Evolutionary conservation across 31 red algal genomes (phyloP), one percentile per base, ranked within the genome.

Genomic region (Odonthalia washingtoniensis): DNA sequence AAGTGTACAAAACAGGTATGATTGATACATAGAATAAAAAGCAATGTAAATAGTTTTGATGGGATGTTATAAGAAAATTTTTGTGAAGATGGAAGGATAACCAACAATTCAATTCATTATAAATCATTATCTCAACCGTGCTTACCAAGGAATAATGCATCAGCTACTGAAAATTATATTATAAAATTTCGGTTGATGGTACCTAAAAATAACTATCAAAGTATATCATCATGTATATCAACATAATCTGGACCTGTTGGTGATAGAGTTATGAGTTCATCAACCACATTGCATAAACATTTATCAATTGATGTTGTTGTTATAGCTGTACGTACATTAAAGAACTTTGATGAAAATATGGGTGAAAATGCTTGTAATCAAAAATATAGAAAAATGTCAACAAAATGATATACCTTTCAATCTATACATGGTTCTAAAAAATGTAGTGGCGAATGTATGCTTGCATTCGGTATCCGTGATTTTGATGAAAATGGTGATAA

Each of bases 81-180:
- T n/a, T n/a, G n/a, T n/a, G n/a, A n/a, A n/a, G n/a, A n/a, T n/a
- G n/a, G n/a, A n/a, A n/a, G n/a, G n/a, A n/a, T n/a, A n/a, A n/a
- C n/a, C n/a, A n/a, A n/a, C 46, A 80, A n/a, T n/a, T n/a, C n/a
- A n/a, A n/a, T n/a, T n/a, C n/a, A n/a, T n/a, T n/a, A n/a, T n/a
- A n/a, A n/a, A 82, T 45, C 81, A 60, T n/a, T 24, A 28, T 44
- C 49, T 76, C 27, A 91, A 94, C 27, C 92, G 96, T 77, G 57
- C 91, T 83, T 94, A 57, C 81, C 88, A 36, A 94, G 97, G 26
- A 94, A 94, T 4, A 92, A 77, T 66, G 90, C 75, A 34, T 67
- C 90, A n/a, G 83, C 86, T 44, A 74, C 46, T 21, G 83, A 75
- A 28, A 82, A 82, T 26, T 43, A 64, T 26, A 83, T 42, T 3